These are phyloP conservation scores for Backusella tarrabulga DNA, from an alignment of 192 early-diverging fungal genomes.

Conservation along the genomic window DNA sequence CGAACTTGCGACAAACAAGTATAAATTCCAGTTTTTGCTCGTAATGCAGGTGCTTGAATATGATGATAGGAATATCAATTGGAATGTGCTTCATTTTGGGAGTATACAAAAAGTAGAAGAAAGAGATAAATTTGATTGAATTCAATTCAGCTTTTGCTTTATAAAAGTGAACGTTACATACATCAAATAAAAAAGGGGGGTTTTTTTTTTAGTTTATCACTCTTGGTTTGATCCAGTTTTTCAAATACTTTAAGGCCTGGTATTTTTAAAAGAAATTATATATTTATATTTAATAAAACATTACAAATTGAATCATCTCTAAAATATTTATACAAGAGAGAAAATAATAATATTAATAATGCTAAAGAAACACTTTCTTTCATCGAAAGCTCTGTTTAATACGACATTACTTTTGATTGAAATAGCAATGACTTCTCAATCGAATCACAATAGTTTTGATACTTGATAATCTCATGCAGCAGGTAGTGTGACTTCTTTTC, in stretches of 20 bases:
- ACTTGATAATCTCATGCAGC: constrained; percentile 77
- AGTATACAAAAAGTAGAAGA: too few relatives aligned
- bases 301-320: neutral
- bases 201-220: too few relatives aligned
- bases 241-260: too few relatives aligned
- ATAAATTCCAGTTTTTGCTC: neutral
- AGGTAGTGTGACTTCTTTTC: constrained; percentile 72
- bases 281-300: neutral
- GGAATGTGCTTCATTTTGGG: too few relatives aligned
- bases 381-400: neutral
- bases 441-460: constrained; percentile 74
- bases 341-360: neutral
- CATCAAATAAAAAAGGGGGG: too few relatives aligned
- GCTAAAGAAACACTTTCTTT: too few relatives aligned
- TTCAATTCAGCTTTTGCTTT: too few relatives aligned
- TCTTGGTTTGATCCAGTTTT: too few relatives aligned
- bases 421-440: constrained; percentile 47
- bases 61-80: neutral
- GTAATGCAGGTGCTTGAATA: neutral
- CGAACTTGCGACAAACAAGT: neutral
- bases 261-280: too few relatives aligned
- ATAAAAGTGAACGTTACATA: too few relatives aligned
- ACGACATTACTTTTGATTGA: constrained; percentile 3
- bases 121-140: too few relatives aligned
- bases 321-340: neutral